Base-by-base conservation (phyloP, 805 yeast genomes). In the Teunomyces lycoperdinae region DNA sequence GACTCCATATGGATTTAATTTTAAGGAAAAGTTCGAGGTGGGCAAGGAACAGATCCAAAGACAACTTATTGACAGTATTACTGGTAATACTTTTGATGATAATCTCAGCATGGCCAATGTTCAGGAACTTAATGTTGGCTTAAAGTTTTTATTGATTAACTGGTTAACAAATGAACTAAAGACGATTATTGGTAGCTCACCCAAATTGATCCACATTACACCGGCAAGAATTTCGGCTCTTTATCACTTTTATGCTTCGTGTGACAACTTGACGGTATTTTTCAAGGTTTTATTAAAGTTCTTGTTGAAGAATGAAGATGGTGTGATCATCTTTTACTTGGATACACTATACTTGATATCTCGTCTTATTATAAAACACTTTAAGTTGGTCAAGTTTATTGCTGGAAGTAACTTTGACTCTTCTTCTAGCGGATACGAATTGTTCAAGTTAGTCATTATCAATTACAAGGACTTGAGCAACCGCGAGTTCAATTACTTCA, bases 141-240 rank as follows among this genome's bases (percentile, higher is more conserved):
- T 74, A 7, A 70, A 71, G 50, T 75, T 73, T 45, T 64, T 77
- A 50, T 58, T 75, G 4, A 70, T 76, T 2, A 79, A 77, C 53
- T 77, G 81, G 80, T 60, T 76, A 39, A 69, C 81, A 3, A 67
- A 67, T 20, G 70, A 66, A 35, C 58, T 78, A 14, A 76, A 78
- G 50, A 49, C 61, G 0, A 61, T 63, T 1, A 62, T 70, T 1
- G 59, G 63, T 2, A 60, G 60, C 11, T 67, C 75, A 0, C 66
- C 73, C 0, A 67, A 60, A 46, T 57, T 71, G 35, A 60, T 73
- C 1, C 76, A 71, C 46, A 57, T 73, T 1, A 62, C 64, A 1
- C 67, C 73, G 2, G 43, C 49, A 1, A 60, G 61, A 9, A 53
- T 73, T 7, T 52, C 69, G 4, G 54, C 57, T n/a, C 54, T 72